phyloP scores from a whole-genome alignment of 768 basidiomycete species.

The Crassisporium funariophilum region DNA sequence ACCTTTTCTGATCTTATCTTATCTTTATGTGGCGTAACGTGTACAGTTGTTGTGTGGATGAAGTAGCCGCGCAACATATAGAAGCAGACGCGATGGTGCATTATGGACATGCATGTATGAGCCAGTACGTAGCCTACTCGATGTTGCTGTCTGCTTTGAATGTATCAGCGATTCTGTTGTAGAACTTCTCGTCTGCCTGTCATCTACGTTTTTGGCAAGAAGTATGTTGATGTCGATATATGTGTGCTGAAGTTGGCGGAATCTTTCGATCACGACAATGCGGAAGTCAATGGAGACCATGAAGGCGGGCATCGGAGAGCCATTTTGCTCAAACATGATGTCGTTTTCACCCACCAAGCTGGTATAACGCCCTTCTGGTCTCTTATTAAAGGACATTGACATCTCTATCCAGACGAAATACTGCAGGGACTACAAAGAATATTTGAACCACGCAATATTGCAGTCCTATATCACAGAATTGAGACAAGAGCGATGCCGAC shows the following conservation, averaged over 20 bases:
- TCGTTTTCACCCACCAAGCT: slow-evolving; percentile 69
- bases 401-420: slow-evolving; percentile 34
- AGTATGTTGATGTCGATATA: slow-evolving; percentile 55
- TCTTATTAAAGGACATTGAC: neutral
- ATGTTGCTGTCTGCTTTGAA: neutral
- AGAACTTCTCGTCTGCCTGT: slow-evolving; percentile 89
- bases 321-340: slow-evolving; percentile 72
- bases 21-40: neutral
- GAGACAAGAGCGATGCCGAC: slow-evolving; percentile 10
- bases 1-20: neutral
- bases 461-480: slow-evolving; percentile 35
- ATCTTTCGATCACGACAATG: slow-evolving; percentile 27
- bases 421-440: slow-evolving; percentile 26
- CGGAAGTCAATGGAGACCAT: slow-evolving; percentile 4
- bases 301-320: slow-evolving; percentile 19
- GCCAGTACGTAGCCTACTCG: slow-evolving; percentile 59
- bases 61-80: slow-evolving; percentile 92
- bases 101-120: slow-evolving; percentile 96
- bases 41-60: slow-evolving; percentile 91
- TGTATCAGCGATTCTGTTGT: neutral
- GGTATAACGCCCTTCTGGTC: slow-evolving; percentile 39
- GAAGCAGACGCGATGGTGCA: slow-evolving; percentile 91
- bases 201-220: slow-evolving; percentile 87
- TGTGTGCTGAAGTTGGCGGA: slow-evolving; percentile 47
- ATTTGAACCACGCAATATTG: slow-evolving; percentile 24